Evolutionary conservation across 257 asterid genomes (phyloP), one percentile per base, ranked within the genome.

Genomic region (Eucommia ulmoides): DNA sequence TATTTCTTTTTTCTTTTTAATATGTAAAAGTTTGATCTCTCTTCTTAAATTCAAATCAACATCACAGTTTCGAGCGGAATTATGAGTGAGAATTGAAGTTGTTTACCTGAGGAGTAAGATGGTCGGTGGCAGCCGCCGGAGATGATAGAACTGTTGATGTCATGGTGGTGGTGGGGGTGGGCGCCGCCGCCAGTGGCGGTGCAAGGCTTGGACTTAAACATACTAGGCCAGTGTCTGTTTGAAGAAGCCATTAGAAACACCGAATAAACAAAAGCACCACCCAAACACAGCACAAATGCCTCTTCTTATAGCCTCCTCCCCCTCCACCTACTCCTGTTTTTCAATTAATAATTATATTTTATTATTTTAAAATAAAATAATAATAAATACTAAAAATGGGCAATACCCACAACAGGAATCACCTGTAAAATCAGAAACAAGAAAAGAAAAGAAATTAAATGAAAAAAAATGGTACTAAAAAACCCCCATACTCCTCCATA

Each of bases 381-480:
- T n/a, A 18, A 53, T 19, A 3, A 20, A 26, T 9, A 47, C 20
- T 8, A 23, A 23, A 67, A 71, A 69, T 64, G 66, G 72, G 65
- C 52, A 67, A 68, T 78, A 73, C 70, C 74, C 67, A 60, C 74
- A 78, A 78, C 83, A 83, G 57, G 84, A 88, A 79, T 69, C 88
- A 70, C 97, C 92, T 83, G 92, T 79, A 66, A 71, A 68, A 61
- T 44, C 2, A 16, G 3, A 41, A 73, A 71, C 75, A 19, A 74
- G 66, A 78, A 72, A 3, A 65, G 88, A 70, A 79, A 74, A 35
- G 22, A 69, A 62, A 79, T 57, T 50, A 75, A 81, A 74, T 56
- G 58, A 52, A 45, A 50, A 58, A 24, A 25, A 55, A 45, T 41
- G 35, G 8, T 50, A 20, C 49, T 20, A 49, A 76, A 33, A 54